Percentiles rank a stretch among this genome's conserved stretches.
Evolutionary conservation across 2,329 filamentous ascomycete genomes (phyloP).

Genomic region (Colletotrichum graminicola): DNA sequence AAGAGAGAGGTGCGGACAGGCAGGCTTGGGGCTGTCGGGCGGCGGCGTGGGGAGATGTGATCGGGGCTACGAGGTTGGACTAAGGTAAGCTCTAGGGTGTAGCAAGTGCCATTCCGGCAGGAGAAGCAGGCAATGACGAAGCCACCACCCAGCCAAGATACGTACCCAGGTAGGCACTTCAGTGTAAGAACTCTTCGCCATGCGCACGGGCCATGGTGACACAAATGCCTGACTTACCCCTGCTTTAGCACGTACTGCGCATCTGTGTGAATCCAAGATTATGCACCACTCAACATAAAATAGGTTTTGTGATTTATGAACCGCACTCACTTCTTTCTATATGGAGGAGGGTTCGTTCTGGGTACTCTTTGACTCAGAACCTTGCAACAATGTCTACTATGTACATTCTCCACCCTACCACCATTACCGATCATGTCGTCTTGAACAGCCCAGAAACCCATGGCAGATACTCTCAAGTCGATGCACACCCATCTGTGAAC

Average conservation of each 20-base stretch:
- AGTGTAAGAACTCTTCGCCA: not conserved
- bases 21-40: constrained; percentile 24
- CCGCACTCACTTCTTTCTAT: not conserved
- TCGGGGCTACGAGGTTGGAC: constrained; percentile 36
- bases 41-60: constrained; percentile 34
- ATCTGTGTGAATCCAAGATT: constrained; percentile 2
- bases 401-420: not conserved
- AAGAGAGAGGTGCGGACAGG: constrained; percentile 17
- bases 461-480: too few species aligned
- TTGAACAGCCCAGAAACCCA: not conserved
- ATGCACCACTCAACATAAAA: constrained; percentile 34
- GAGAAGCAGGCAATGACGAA: constrained; percentile 41
- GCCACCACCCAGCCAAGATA: constrained; percentile 31
- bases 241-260: constrained; percentile 35
- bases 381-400: constrained; percentile 11
- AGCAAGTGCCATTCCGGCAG: constrained; percentile 36
- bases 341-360: not conserved
- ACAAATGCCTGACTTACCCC: constrained; percentile 34
- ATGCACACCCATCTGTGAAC: not conserved
- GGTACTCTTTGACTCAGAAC: not conserved
- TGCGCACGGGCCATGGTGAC: constrained; percentile 33
- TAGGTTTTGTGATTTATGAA: constrained; percentile 21
- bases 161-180: not conserved
- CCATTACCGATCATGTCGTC: not conserved
- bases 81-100: constrained; percentile 39